Conservation (phyloP, 2,329 filamentous ascomycete genomes). For the Penicillium frequentans region DNA sequence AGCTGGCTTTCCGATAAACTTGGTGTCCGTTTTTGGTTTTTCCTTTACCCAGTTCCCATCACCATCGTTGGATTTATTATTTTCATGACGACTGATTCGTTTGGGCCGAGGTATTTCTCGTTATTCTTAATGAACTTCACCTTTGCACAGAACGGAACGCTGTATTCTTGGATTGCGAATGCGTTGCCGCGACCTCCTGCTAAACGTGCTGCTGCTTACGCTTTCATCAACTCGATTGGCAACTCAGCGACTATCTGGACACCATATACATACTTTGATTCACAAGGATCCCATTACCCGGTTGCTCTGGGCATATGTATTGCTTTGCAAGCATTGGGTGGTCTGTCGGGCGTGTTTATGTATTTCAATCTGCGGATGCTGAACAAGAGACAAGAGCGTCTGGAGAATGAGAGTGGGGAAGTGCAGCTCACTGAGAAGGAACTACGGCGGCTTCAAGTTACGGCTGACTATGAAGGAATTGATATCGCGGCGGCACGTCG, state of each 20-base stretch:
- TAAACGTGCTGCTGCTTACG: constrained; percentile 56
- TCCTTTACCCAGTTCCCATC: constrained; percentile 53
- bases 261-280: constrained; percentile 48
- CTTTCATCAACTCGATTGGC: constrained; percentile 57
- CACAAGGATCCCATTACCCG: constrained; percentile 33
- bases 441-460: constrained; percentile 44
- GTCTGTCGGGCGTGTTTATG: constrained; percentile 28
- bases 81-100: constrained; percentile 51
- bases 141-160: constrained; percentile 44
- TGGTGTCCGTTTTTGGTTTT: constrained; percentile 54
- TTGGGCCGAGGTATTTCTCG: constrained; percentile 57
- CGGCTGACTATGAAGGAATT: constrained; percentile 50
- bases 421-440: constrained; percentile 45
- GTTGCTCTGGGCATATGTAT: constrained; percentile 40
- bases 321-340: constrained; percentile 30
- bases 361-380: constrained; percentile 35
- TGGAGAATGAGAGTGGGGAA: constrained; percentile 23
- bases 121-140: constrained; percentile 58
- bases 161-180: constrained; percentile 47
- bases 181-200: constrained; percentile 54
- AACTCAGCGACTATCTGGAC: constrained; percentile 56
- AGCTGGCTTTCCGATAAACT: constrained; percentile 47
- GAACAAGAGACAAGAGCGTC: constrained; percentile 47
- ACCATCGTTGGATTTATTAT: constrained; percentile 54
- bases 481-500: constrained; percentile 47